These are phyloP conservation scores for Scheffersomyces stambukii DNA, from an alignment of 1,139 yeast genomes.

Conservation along the genomic window DNA sequence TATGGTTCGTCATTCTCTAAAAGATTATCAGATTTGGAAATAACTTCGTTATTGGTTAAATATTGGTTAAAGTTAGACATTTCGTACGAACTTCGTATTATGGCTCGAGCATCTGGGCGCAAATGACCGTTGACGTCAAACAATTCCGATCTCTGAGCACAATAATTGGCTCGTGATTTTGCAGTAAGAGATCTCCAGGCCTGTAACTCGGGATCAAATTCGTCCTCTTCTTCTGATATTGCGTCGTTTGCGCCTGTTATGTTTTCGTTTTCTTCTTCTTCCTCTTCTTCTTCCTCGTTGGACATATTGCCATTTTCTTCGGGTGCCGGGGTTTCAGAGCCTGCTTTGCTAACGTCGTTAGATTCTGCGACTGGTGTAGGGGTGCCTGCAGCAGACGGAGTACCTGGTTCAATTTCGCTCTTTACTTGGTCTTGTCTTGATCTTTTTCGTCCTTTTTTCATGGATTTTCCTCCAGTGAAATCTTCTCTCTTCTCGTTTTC, in stretches of 20 bases:
- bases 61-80: constrained; percentile 54
- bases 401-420: constrained; percentile 15
- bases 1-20: constrained; percentile 65
- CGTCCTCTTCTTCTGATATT: constrained; percentile 51
- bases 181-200: constrained; percentile 84
- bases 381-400: constrained; percentile 10
- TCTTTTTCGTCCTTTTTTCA: constrained; percentile 42
- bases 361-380: constrained; percentile 6
- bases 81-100: constrained; percentile 54
- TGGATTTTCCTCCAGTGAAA: constrained; percentile 34
- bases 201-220: constrained; percentile 60
- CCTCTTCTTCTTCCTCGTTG: constrained; percentile 27
- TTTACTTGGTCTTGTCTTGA: constrained; percentile 35
- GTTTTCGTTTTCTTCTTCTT: constrained; percentile 4
- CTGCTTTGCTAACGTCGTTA: not conserved
- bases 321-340: constrained; percentile 10
- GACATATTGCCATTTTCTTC: constrained; percentile 9
- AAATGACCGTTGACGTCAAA: constrained; percentile 56
- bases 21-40: constrained; percentile 39
- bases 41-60: constrained; percentile 38
- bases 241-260: not conserved
- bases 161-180: constrained; percentile 70
- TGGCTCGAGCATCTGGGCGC: constrained; percentile 66
- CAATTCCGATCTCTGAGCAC: constrained; percentile 63
- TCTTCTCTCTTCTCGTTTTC: constrained; percentile 34